A percentile compares a stretch with the other conserved stretches of the same genome.
Evolutionary conservation across 148 eudicot species (phyloP).

Genomic region (Fagopyrum tataricum): DNA sequence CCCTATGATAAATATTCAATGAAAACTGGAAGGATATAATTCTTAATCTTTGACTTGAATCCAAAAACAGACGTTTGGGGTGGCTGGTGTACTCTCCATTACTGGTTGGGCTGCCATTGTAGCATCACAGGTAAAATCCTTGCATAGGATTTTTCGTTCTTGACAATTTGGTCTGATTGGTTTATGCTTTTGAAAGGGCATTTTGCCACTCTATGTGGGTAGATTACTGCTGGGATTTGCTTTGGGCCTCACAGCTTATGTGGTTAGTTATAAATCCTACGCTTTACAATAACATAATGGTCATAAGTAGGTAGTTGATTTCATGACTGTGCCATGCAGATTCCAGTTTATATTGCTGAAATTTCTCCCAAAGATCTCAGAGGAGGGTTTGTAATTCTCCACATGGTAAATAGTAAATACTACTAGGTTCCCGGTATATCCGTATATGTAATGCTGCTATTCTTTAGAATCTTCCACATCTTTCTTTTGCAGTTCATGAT

Average conservation of each 20-base stretch:
- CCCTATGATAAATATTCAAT: not conserved
- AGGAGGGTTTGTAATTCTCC: slow-evolving; percentile 19
- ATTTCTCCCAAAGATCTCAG: slow-evolving; percentile 25
- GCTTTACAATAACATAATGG: not conserved
- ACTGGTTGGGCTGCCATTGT: slow-evolving; percentile 30
- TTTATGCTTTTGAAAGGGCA: slow-evolving; percentile 17
- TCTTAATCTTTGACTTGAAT: not conserved
- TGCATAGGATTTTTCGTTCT: not conserved
- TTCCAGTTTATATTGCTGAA: slow-evolving; percentile 27
- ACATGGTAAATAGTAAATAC: slow-evolving; percentile 24
- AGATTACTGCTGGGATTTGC: slow-evolving; percentile 28
- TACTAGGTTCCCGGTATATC: not conserved
- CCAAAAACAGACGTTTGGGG: slow-evolving; percentile 21
- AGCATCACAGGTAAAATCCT: slow-evolving; percentile 19
- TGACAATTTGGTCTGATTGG: not conserved
- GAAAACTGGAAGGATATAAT: not conserved
- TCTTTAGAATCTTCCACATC: too few species aligned
- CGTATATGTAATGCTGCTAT: too few species aligned
- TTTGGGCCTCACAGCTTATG: slow-evolving; percentile 16
- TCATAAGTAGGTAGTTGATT: not conserved
- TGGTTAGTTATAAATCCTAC: slow-evolving; percentile 19
- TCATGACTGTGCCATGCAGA: not conserved
- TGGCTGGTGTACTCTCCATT: slow-evolving; percentile 18
- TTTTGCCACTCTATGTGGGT: slow-evolving; percentile 27
- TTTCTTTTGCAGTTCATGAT: slow-evolving; percentile 19